Percentiles rank a stretch among this genome's conserved stretches.
Evolutionary conservation across 116 monocot genomes (phyloP).

Genomic region (Papilionanthe hybrid): DNA sequence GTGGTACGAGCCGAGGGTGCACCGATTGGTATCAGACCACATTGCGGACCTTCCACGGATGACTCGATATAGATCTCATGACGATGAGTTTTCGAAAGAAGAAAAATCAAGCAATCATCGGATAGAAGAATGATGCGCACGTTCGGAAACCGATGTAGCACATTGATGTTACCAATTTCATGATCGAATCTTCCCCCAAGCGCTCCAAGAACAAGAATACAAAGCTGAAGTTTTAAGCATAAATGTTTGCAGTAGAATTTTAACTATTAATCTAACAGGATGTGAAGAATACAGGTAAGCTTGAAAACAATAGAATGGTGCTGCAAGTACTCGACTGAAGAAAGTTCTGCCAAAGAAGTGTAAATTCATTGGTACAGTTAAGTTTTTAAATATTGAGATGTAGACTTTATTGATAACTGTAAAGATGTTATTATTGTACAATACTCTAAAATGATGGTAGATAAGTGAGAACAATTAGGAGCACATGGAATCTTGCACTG

Average conservation of each 20-base stretch:
- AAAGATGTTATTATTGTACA: too few species aligned
- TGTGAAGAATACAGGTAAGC: too few species aligned
- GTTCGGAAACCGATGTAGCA: conserved; percentile 58
- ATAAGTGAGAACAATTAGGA: too few species aligned
- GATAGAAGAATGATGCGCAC: conserved; percentile 79
- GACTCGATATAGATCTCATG: conserved; percentile 71
- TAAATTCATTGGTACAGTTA: too few species aligned
- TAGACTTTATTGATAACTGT: too few species aligned
- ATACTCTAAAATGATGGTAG: too few species aligned
- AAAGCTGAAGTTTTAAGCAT: conserved; percentile 40
- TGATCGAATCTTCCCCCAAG: conserved; percentile 99
- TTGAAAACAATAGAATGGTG: too few species aligned
- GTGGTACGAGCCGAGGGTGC: conserved; percentile 62
- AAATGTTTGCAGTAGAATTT: not conserved
- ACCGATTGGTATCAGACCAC: conserved; percentile 87
- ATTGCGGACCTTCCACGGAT: conserved; percentile 85
- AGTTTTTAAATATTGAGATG: too few species aligned
- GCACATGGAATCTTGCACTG: too few species aligned
- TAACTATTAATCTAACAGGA: too few species aligned
- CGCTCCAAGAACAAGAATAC: conserved; percentile 84
- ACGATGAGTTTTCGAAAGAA: conserved; percentile 61
- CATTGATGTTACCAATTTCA: conserved; percentile 90
- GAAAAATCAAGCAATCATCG: conserved; percentile 80
- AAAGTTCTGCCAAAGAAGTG: too few species aligned
- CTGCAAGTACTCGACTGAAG: too few species aligned